Evolutionary conservation across 106 monocot species (phyloP).

Genomic region (Acorus calamus): DNA sequence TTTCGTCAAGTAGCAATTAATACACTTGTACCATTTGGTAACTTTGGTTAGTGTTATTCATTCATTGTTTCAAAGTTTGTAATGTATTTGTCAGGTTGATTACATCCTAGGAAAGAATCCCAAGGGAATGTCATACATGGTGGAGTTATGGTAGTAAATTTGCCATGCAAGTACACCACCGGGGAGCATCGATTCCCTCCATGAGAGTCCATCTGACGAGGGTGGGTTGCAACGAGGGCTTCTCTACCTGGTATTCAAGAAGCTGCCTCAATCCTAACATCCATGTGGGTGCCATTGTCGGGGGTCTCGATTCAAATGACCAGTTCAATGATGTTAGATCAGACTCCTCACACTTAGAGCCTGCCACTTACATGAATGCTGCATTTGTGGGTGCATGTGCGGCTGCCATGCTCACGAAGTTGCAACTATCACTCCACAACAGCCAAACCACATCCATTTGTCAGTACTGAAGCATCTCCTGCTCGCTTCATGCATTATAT

Average conservation of each 20-base stretch:
- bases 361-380: slow-evolving; percentile 51
- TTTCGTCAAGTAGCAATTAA: neutral
- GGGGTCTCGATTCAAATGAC: slow-evolving; percentile 43
- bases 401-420: slow-evolving; percentile 13
- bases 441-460: too few relatives aligned
- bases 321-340: slow-evolving; percentile 34
- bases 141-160: slow-evolving; percentile 28
- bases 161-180: slow-evolving; percentile 36
- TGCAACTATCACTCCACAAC: too few relatives aligned
- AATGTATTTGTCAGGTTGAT: slow-evolving; percentile 22
- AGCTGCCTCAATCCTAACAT: slow-evolving; percentile 31
- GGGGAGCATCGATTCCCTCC: slow-evolving; percentile 52
- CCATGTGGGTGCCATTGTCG: slow-evolving; percentile 44
- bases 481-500: too few relatives aligned
- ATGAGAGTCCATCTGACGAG: slow-evolving; percentile 12
- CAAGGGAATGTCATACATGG: slow-evolving; percentile 38
- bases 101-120: slow-evolving; percentile 54
- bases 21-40: neutral
- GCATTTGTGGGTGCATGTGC: slow-evolving; percentile 36
- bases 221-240: slow-evolving; percentile 29
- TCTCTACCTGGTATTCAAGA: slow-evolving; percentile 18
- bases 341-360: slow-evolving; percentile 30
- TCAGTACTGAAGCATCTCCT: too few relatives aligned
- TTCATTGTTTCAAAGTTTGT: neutral
- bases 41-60: too few relatives aligned